Percentiles rank a stretch among this genome's conserved stretches.
Conservation (phyloP, 208 protist genomes). For the Acanthamoeba culbertsoni region DNA sequence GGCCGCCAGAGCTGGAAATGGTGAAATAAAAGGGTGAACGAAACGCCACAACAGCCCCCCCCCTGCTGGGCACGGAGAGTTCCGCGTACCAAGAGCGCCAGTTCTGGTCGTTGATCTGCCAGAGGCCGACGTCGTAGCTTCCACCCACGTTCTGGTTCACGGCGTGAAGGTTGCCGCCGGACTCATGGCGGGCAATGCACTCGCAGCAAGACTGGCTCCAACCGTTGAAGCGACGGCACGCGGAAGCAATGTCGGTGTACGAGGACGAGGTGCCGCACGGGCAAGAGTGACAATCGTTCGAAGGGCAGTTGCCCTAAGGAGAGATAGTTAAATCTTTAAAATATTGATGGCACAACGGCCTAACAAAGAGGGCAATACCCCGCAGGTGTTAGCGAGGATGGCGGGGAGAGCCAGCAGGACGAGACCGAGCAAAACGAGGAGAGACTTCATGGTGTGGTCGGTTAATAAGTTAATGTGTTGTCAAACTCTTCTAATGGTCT, state of each 20-base stretch:
- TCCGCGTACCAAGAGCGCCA: constrained; percentile 51
- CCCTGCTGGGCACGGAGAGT: too few relatives aligned
- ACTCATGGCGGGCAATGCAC: constrained; percentile 61
- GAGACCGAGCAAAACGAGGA: background rate
- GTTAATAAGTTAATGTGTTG: too few relatives aligned
- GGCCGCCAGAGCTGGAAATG: background rate
- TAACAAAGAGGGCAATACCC: background rate
- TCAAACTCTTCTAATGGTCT: too few relatives aligned
- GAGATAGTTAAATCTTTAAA: background rate
- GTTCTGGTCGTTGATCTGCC: constrained; percentile 64
- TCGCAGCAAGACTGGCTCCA: constrained; percentile 62
- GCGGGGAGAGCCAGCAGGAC: background rate
- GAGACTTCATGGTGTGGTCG: background rate
- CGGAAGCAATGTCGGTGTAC: background rate
- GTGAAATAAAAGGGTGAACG: too few relatives aligned
- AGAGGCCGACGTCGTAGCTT: constrained; percentile 60
- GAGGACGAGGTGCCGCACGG: background rate
- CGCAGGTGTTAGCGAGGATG: background rate
- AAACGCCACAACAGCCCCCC: too few relatives aligned
- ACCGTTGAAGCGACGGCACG: constrained; percentile 43
- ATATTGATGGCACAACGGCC: background rate
- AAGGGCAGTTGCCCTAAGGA: constrained; percentile 53
- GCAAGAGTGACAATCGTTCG: background rate
- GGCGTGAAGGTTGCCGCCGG: constrained; percentile 62
- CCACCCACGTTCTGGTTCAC: constrained; percentile 58